phyloP scores from a whole-genome alignment of 1,284 basidiomycete species.

The Ceratorhiza oryzae-sativae region DNA sequence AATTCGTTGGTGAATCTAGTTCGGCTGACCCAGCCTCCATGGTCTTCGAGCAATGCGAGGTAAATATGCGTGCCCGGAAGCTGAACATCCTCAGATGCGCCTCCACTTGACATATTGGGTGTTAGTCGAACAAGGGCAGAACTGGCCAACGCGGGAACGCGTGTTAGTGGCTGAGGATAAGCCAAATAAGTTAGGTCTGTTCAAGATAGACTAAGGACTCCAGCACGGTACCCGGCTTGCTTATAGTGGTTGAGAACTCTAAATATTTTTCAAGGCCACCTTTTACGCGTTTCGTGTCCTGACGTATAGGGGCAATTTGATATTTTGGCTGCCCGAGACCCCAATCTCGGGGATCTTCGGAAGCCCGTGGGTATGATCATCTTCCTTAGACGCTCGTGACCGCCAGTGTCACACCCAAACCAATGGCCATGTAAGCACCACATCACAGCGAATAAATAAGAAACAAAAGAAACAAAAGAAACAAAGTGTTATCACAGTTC shows the following conservation, averaged over 20 bases:
- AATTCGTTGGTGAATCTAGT: neutral
- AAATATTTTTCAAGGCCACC: too few species aligned
- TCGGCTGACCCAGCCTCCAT: neutral
- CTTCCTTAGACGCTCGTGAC: conserved; percentile 6
- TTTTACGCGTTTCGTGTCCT: too few species aligned
- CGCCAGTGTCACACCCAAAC: neutral
- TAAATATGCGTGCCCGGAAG: neutral
- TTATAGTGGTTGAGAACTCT: too few species aligned
- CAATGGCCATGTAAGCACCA: neutral
- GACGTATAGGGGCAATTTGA: too few species aligned
- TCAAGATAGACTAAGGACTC: too few species aligned
- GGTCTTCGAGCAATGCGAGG: neutral
- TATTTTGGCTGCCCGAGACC: too few species aligned
- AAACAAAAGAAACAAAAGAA: neutral
- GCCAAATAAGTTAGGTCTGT: too few species aligned
- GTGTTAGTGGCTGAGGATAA: too few species aligned
- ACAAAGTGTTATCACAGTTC: neutral
- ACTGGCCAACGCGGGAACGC: too few species aligned
- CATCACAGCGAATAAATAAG: neutral
- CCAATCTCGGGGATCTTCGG: neutral
- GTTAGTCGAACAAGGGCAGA: neutral
- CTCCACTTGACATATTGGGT: too few species aligned
- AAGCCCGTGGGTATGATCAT: neutral
- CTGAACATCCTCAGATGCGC: neutral
- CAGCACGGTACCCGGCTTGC: too few species aligned